These are phyloP conservation scores for Leccinellum luteum DNA, from an alignment of 768 basidiomycete genomes.

Conservation along the genomic window DNA sequence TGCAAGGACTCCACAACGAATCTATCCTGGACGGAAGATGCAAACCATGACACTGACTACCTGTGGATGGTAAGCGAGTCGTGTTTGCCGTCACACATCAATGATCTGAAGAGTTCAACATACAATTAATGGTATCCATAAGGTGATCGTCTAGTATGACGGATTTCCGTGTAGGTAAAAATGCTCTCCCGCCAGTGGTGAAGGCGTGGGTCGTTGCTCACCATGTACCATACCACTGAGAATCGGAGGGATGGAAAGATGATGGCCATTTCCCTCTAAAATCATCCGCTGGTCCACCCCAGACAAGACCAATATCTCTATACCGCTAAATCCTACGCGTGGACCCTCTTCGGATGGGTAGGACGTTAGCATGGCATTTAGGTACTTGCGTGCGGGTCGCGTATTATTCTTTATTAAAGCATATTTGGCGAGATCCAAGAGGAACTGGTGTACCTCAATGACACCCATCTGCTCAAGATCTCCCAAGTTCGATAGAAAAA, in stretches of 20 bases:
- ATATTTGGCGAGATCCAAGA: constrained; percentile 16
- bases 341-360: neutral
- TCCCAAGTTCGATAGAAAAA: constrained; percentile 8
- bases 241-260: neutral
- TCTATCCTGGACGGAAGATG: constrained; percentile 9
- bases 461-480: constrained; percentile 22
- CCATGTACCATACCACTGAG: constrained; percentile 8
- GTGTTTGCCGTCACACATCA: neutral
- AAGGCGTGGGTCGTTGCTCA: constrained; percentile 9
- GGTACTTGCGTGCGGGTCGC: neutral
- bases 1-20: constrained; percentile 26
- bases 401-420: constrained; percentile 5
- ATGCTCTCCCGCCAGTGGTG: neutral
- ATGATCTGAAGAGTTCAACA: constrained; percentile 1
- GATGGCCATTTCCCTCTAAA: constrained; percentile 9
- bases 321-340: neutral
- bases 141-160: constrained; percentile 21
- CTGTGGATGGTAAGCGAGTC: neutral
- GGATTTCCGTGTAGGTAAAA: neutral
- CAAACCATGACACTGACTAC: constrained; percentile 8
- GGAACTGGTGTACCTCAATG: constrained; percentile 18
- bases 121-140: constrained; percentile 24
- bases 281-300: constrained; percentile 15
- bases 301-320: constrained; percentile 11
- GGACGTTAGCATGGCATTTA: neutral